These are phyloP conservation scores for Calocybe gangraenosa DNA, from an alignment of 768 basidiomycete genomes.

Conservation along the genomic window DNA sequence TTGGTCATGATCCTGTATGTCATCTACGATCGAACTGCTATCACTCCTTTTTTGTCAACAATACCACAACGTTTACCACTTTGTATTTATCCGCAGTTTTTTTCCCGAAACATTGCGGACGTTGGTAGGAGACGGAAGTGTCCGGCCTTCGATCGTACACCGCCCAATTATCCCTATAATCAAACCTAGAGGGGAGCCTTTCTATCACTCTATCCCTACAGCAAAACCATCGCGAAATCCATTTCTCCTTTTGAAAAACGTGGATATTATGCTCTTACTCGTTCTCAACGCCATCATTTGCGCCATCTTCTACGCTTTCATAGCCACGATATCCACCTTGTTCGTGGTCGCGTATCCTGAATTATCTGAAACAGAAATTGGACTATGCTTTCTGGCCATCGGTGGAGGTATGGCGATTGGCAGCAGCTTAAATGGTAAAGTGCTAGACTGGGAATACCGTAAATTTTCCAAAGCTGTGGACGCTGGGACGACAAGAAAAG, in stretches of 20 bases:
- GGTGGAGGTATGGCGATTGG: slow-evolving; percentile 71
- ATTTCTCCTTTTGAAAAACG: slow-evolving; percentile 47
- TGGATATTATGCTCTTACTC: slow-evolving; percentile 54
- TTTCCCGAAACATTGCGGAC: slow-evolving; percentile 52
- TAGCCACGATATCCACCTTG: slow-evolving; percentile 56
- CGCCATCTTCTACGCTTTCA: slow-evolving; percentile 57
- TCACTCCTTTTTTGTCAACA: slow-evolving; percentile 29
- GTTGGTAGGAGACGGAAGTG: slow-evolving; percentile 52
- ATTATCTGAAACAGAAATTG: slow-evolving; percentile 60
- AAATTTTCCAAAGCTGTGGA: slow-evolving; percentile 30
- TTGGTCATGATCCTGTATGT: slow-evolving; percentile 43
- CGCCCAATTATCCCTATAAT: slow-evolving; percentile 51
- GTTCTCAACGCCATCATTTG: slow-evolving; percentile 47
- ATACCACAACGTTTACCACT: no score
- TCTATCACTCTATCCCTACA: slow-evolving; percentile 24
- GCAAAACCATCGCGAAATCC: slow-evolving; percentile 48
- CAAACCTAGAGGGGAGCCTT: slow-evolving; percentile 24
- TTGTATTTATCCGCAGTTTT: slow-evolving; percentile 33
- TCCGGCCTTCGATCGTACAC: slow-evolving; percentile 40
- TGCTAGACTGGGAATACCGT: slow-evolving; percentile 65
- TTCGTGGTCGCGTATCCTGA: slow-evolving; percentile 55
- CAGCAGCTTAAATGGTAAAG: slow-evolving; percentile 50
- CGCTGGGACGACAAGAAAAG: slow-evolving; percentile 5
- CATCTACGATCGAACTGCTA: slow-evolving; percentile 22
- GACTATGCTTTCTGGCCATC: slow-evolving; percentile 73